phyloP scores from a whole-genome alignment of 1,284 basidiomycete species.

The Ganoderma lucidum region DNA sequence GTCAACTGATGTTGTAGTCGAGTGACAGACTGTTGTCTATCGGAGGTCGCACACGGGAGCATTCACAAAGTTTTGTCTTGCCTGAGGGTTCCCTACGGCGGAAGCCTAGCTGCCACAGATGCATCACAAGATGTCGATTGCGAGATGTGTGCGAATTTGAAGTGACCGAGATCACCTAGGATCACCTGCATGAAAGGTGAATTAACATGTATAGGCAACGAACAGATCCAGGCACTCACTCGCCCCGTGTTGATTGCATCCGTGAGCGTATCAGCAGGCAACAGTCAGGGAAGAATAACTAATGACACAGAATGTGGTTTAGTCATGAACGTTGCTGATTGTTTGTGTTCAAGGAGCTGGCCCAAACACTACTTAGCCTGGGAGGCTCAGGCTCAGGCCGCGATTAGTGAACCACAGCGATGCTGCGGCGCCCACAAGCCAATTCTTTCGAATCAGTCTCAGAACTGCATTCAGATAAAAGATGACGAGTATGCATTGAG shows the following conservation, averaged over 20 bases:
- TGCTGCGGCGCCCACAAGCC: background rate
- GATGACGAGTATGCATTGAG: constrained; percentile 19
- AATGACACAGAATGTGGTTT: no score
- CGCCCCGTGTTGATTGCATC: background rate
- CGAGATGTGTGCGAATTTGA: background rate
- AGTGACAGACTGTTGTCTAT: background rate
- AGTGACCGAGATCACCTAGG: background rate
- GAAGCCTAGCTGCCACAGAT: background rate
- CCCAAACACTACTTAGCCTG: no score
- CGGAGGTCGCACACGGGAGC: background rate
- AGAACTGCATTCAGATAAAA: background rate
- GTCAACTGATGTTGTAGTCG: background rate
- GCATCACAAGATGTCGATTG: background rate
- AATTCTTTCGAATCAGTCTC: background rate
- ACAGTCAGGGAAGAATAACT: background rate
- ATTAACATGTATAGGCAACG: background rate
- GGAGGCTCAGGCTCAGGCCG: no score
- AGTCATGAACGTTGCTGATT: no score
- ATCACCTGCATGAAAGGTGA: background rate
- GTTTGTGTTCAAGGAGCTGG: no score
- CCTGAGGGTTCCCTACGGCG: background rate
- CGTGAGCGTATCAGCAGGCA: background rate
- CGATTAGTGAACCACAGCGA: no score
- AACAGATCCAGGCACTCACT: background rate
- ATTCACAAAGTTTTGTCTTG: background rate